Percentiles rank a stretch among this genome's conserved stretches.
Conservation (phyloP, 306 rosid genomes). For the Morella rubra region DNA sequence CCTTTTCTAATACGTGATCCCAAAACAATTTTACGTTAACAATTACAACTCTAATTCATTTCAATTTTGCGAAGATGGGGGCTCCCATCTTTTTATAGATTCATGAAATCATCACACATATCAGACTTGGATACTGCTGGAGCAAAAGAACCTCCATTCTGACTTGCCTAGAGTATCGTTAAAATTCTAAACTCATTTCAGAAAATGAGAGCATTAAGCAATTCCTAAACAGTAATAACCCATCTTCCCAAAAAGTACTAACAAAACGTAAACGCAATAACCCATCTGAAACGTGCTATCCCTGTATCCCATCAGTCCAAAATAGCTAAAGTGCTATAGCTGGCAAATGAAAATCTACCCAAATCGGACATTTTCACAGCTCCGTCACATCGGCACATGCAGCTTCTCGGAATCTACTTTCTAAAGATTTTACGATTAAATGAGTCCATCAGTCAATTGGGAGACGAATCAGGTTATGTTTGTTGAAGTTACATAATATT, state of each 20-base stretch:
- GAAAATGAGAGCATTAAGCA: background rate
- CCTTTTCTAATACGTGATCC: too few relatives aligned
- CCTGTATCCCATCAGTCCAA: conserved; percentile 1
- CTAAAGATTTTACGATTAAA: background rate
- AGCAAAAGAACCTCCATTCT: background rate
- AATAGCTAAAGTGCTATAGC: background rate
- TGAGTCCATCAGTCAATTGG: background rate
- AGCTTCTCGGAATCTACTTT: background rate
- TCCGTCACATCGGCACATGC: background rate
- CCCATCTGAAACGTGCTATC: background rate
- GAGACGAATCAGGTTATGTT: background rate
- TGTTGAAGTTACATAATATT: background rate
- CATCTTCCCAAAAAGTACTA: too few relatives aligned
- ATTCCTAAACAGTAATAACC: background rate
- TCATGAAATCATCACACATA: too few relatives aligned
- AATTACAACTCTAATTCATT: too few relatives aligned
- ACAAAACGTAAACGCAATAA: background rate
- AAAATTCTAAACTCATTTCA: background rate
- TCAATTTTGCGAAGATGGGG: too few relatives aligned
- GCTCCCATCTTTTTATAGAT: too few relatives aligned
- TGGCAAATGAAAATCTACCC: background rate
- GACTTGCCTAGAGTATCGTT: background rate
- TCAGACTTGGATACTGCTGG: too few relatives aligned
- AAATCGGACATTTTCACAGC: background rate
- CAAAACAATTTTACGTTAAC: too few relatives aligned